A percentile compares a stretch with the other conserved stretches of the same genome.
phyloP scores from a whole-genome alignment of 805 yeast species.

The Hanseniaspora guilliermondii region DNA sequence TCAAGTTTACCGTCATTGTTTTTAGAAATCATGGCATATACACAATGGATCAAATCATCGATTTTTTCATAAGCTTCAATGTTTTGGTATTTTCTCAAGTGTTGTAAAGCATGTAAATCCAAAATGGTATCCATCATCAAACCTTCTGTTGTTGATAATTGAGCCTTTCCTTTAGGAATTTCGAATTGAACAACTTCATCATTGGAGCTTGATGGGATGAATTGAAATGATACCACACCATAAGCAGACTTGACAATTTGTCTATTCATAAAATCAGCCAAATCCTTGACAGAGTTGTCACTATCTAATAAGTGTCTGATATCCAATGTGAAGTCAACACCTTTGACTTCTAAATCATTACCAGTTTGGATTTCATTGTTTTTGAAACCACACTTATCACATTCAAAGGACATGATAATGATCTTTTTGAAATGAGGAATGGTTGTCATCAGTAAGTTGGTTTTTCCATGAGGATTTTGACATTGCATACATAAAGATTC shows the following conservation, averaged over 20 bases:
- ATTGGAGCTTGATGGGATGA: slow-evolving; percentile 56
- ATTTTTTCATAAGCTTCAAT: slow-evolving; percentile 70
- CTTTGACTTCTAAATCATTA: slow-evolving; percentile 77
- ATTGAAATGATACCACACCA: slow-evolving; percentile 56
- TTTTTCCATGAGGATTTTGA: slow-evolving; percentile 60
- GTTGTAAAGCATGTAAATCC: slow-evolving; percentile 72
- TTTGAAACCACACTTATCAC: slow-evolving; percentile 87
- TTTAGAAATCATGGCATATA: slow-evolving; percentile 50
- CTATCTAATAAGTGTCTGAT: slow-evolving; percentile 44
- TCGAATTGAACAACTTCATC: slow-evolving; percentile 30
- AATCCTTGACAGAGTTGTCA: slow-evolving; percentile 26
- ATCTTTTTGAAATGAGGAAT: slow-evolving; percentile 89
- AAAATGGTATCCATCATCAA: slow-evolving; percentile 68
- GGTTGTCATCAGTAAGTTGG: slow-evolving; percentile 69
- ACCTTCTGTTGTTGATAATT: slow-evolving; percentile 86
- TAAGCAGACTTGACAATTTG: slow-evolving; percentile 81
- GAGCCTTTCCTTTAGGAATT: slow-evolving; percentile 91
- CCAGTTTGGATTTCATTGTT: slow-evolving; percentile 96
- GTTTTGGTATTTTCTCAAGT: slow-evolving; percentile 57
- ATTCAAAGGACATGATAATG: slow-evolving; percentile 85
- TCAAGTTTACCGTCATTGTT: slow-evolving; percentile 9
- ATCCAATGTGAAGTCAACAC: slow-evolving; percentile 34
- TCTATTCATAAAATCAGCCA: slow-evolving; percentile 42
- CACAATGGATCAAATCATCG: slow-evolving; percentile 29
- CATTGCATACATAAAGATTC: slow-evolving; percentile 96